Percentiles rank a stretch among this genome's conserved stretches.
These are phyloP conservation scores for Talaromyces funiculosus DNA, from an alignment of 2,329 filamentous ascomycete species.

Conservation along the genomic window DNA sequence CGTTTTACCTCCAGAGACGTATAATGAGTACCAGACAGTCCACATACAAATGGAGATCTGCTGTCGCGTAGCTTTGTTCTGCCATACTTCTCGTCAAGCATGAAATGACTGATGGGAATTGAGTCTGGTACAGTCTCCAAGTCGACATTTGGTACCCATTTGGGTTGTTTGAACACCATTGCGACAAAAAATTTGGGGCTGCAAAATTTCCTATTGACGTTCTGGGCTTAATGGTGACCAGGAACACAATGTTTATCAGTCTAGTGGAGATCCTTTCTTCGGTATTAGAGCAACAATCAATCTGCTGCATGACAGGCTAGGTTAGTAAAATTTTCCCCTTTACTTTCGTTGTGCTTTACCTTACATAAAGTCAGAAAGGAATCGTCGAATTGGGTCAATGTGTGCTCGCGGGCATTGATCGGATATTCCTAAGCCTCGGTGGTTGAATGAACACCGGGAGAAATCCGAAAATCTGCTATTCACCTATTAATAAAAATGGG, in stretches of 20 bases:
- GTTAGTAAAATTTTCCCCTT: background rate
- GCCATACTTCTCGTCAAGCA: background rate
- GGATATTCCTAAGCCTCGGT: background rate
- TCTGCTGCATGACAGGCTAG: background rate
- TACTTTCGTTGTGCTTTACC: background rate
- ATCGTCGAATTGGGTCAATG: background rate
- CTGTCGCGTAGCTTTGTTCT: background rate
- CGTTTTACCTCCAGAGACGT: conserved; percentile 47
- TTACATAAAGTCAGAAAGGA: background rate
- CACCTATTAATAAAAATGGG: too few relatives aligned
- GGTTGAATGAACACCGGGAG: background rate
- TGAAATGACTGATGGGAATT: background rate
- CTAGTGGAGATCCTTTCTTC: background rate
- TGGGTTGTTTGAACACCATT: background rate
- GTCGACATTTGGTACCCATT: background rate
- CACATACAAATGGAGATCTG: background rate
- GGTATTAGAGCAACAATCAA: background rate
- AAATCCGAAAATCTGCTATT: background rate
- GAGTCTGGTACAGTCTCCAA: conserved; percentile 5
- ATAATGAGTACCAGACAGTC: background rate
- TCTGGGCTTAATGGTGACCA: background rate
- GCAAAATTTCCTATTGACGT: background rate
- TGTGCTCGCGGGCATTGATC: background rate
- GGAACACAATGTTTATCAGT: background rate
- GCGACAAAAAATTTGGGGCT: background rate